A percentile compares a stretch with the other conserved stretches of the same genome.
Conservation (phyloP, 345 rosid genomes). For the Aquilaria yunnanensis region DNA sequence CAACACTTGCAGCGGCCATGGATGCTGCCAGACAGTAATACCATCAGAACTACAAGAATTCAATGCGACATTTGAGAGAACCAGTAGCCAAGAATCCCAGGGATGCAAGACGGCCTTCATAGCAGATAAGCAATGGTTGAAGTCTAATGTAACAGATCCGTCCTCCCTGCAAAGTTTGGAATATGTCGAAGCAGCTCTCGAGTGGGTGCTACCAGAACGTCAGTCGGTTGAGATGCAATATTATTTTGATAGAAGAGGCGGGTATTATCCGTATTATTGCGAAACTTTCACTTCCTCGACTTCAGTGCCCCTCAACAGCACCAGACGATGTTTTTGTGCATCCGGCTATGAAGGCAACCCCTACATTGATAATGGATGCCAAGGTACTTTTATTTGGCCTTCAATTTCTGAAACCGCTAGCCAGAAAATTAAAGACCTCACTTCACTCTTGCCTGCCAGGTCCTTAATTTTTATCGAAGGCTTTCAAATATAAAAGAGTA, state of each 20-base stretch:
- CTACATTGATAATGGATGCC: conserved; percentile 8
- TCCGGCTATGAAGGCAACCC: conserved; percentile 11
- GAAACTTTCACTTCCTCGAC: no score
- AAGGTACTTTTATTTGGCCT: neutral
- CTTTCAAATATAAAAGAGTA: no score
- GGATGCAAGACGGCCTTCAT: neutral
- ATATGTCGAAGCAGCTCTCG: neutral
- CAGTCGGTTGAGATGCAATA: no score
- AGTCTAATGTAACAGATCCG: neutral
- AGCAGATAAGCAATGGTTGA: neutral
- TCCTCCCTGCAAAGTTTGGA: neutral
- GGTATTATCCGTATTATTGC: no score
- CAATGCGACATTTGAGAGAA: neutral
- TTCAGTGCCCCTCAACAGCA: no score
- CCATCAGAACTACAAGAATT: neutral
- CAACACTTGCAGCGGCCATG: no score
- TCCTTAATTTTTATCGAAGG: no score
- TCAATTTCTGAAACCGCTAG: no score
- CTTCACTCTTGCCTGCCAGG: no score
- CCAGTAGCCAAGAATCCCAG: neutral
- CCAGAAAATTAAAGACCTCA: no score
- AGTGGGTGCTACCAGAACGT: neutral
- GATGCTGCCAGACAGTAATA: no score
- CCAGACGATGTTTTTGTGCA: neutral
- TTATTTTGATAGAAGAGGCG: no score